phyloP scores from a whole-genome alignment of 208 protist species.

The Trichomonas vaginalis region DNA sequence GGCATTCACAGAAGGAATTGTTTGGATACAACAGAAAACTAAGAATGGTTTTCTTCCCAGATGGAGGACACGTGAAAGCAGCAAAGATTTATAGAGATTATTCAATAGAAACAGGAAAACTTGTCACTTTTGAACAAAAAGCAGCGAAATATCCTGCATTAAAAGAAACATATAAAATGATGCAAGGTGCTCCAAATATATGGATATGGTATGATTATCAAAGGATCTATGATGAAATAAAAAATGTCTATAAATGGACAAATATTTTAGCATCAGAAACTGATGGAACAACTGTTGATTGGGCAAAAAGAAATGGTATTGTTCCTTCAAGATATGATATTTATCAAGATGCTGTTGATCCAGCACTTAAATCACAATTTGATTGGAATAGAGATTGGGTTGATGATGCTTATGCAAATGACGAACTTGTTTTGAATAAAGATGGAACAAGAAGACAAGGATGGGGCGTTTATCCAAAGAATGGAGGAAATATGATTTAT shows the following conservation, averaged over 20 bases:
- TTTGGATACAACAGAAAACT: background rate
- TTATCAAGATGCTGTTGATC: slow-evolving; percentile 8
- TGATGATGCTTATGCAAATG: background rate
- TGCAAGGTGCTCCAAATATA: background rate
- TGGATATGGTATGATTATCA: background rate
- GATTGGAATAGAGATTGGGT: background rate
- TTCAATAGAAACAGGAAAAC: too few species aligned
- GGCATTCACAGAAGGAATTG: background rate
- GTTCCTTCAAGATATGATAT: background rate
- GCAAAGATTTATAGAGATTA: background rate
- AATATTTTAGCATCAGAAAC: background rate
- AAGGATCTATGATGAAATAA: background rate
- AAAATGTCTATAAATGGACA: background rate
- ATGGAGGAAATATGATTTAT: background rate
- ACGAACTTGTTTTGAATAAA: background rate
- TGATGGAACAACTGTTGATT: background rate
- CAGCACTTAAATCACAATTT: background rate
- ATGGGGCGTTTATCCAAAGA: background rate
- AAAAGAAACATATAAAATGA: background rate
- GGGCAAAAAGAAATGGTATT: background rate
- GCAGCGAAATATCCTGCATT: background rate
- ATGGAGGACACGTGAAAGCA: background rate
- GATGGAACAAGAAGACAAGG: background rate
- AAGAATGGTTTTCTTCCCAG: background rate
- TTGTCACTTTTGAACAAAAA: background rate